Evolutionary conservation across 2,329 filamentous ascomycete species (phyloP), one percentile per base, ranked within the genome.

Genomic region (Aureobasidium sp.): DNA sequence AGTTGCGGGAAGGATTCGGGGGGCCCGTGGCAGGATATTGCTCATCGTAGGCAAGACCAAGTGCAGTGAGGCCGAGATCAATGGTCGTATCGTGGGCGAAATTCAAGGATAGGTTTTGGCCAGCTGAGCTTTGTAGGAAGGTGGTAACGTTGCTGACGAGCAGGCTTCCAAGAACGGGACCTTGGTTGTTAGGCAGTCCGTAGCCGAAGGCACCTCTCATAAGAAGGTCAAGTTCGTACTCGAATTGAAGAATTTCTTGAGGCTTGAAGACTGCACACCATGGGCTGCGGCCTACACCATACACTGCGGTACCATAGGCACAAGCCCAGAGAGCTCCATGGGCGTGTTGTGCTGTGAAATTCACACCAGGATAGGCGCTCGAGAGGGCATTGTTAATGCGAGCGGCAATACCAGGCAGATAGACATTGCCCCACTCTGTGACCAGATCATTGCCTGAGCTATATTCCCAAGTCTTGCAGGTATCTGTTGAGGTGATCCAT

Each of bases 21-120:
- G 62, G 49, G 3, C 49, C 62, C 36, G 37, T 41, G 30, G 44
- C 58, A 29, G 62, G 62, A 25, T 63, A 63, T 16, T 25, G 11
- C 7, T n/a, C 10, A 25, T 63, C 62, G n/a, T 55, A 30, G 9
- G 58, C 62, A 8, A 63, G 58, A 34, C 58, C 58, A 2, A 63
- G 41, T 34, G 62, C 62, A 9, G 62, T 61, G 1, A 63, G 37
- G 15, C 62, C 62, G n/a, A 63, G 58, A 37, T 63, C 62, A 34
- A 63, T 63, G n/a, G 62, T 63, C 21, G 62, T 61, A 50, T 63
- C 62, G 44, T 63, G 62, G 5, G 57, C 62, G 34, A 63, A 63
- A 29, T 60, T 63, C n/a, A 63, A 25, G 8, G 57, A 63, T 5
- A 63, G 44, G 29, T 61, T 63, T 39, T 61, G 47, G 8, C 41